phyloP scores from a whole-genome alignment of 331 rosid genomes.

The Phaseolus coccineus region DNA sequence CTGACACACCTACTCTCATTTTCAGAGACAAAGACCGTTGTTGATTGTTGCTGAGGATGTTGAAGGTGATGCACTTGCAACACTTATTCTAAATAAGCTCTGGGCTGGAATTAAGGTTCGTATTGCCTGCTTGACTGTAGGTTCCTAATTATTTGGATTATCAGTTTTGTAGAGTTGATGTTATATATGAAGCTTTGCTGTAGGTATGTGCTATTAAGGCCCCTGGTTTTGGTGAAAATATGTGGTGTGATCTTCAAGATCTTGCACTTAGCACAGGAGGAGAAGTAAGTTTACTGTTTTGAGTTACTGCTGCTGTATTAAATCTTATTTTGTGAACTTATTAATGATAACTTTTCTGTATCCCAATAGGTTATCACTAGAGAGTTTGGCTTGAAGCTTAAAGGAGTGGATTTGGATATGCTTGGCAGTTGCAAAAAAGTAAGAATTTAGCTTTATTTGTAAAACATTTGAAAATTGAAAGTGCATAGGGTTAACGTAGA shows the following conservation, averaged over 20 bases:
- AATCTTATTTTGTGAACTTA: not conserved
- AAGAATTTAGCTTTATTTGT: conserved; percentile 23
- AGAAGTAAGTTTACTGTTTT: conserved; percentile 55
- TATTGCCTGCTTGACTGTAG: not conserved
- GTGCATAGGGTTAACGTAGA: not conserved
- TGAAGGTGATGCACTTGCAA: conserved; percentile 95
- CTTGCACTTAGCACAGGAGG: conserved; percentile 93
- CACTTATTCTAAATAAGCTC: conserved; percentile 89
- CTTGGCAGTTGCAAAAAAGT: conserved; percentile 96
- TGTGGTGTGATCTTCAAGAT: conserved; percentile 83
- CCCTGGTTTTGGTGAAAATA: conserved; percentile 96
- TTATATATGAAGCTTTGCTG: conserved; percentile 17
- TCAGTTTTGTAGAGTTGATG: conserved; percentile 19
- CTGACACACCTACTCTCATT: conserved; percentile 26
- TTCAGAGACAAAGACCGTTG: conserved; percentile 84
- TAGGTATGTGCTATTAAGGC: conserved; percentile 97
- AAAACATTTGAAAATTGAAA: not conserved
- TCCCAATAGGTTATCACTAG: conserved; percentile 80
- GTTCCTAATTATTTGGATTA: not conserved
- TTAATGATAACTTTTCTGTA: conserved; percentile 26
- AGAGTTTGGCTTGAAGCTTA: conserved; percentile 93
- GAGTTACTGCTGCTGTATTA: not conserved
- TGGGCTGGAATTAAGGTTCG: conserved; percentile 97
- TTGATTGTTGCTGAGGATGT: conserved; percentile 91
- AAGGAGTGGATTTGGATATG: conserved; percentile 78